Conservation (phyloP, 1,284 basidiomycete genomes). For the Cutaneotrichosporon spelunceum region DNA sequence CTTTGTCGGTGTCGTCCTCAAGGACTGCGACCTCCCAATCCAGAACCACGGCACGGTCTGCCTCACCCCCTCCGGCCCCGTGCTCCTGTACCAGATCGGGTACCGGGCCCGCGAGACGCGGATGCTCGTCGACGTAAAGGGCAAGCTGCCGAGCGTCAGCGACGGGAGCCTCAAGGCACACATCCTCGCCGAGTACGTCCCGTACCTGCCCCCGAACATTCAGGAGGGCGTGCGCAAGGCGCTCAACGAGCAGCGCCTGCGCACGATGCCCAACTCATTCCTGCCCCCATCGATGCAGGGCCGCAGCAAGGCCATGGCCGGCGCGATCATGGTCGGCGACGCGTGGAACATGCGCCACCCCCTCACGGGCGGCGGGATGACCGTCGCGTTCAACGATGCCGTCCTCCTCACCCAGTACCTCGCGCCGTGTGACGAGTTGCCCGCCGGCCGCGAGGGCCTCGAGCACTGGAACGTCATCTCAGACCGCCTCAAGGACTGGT, state of each 20-base stretch:
- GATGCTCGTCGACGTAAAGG: constrained; percentile 88
- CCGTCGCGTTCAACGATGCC: constrained; percentile 81
- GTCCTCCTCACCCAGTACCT: constrained; percentile 68
- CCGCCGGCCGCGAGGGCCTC: constrained; percentile 45
- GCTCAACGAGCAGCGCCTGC: constrained; percentile 67
- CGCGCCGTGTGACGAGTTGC: constrained; percentile 38
- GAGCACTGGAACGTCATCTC: constrained; percentile 64
- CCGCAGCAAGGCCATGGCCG: constrained; percentile 54
- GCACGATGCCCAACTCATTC: constrained; percentile 95
- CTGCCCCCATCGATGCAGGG: constrained; percentile 83
- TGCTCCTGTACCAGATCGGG: constrained; percentile 84
- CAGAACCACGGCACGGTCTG: constrained; percentile 84
- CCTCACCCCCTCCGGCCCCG: constrained; percentile 70
- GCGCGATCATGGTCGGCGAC: constrained; percentile 86
- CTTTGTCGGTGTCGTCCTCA: constrained; percentile 76
- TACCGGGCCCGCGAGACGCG: constrained; percentile 66
- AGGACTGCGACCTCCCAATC: constrained; percentile 71
- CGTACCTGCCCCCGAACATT: constrained; percentile 70
- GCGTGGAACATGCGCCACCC: constrained; percentile 99
- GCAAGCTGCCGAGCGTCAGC: constrained; percentile 71
- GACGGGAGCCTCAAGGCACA: constrained; percentile 65
- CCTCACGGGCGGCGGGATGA: constrained; percentile 95
- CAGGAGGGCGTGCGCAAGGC: constrained; percentile 63
- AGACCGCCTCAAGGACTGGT: constrained; percentile 66
- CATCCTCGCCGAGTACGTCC: constrained; percentile 68